These are phyloP conservation scores for Vigna reflexopilosa DNA, from an alignment of 306 rosid genomes.

Conservation along the genomic window DNA sequence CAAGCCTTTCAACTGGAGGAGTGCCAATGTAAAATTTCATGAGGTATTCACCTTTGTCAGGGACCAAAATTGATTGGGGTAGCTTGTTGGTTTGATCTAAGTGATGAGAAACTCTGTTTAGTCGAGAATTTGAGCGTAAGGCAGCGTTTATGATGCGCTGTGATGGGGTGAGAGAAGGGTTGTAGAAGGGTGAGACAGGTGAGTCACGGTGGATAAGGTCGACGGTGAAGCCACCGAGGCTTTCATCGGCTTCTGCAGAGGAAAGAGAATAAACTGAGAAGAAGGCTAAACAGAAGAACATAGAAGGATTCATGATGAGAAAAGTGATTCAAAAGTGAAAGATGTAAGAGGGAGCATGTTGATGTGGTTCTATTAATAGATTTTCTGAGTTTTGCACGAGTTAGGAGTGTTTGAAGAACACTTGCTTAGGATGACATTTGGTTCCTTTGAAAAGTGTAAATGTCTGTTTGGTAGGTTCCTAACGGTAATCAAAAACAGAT, in stretches of 20 bases:
- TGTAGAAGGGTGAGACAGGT: slow-evolving; percentile 32
- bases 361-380: not conserved
- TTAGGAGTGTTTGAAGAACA: too few species aligned
- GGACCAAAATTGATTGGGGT: too few species aligned
- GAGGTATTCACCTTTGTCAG: not conserved
- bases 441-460: too few species aligned
- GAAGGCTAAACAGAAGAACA: too few species aligned
- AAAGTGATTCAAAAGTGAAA: not conserved
- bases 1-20: slow-evolving; percentile 40
- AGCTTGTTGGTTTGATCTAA: not conserved
- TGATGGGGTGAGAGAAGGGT: slow-evolving; percentile 12
- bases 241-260: not conserved
- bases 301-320: not conserved
- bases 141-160: not conserved
- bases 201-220: slow-evolving; percentile 42
- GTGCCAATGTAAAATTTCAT: slow-evolving; percentile 43
- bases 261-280: too few species aligned
- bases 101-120: not conserved
- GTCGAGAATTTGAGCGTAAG: slow-evolving; percentile 10
- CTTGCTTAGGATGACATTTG: too few species aligned
- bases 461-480: too few species aligned
- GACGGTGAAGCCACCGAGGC: not conserved
- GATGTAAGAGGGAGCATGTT: not conserved
- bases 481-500: too few species aligned
- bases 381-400: not conserved